Conservation (phyloP, 345 rosid genomes). For the Heritiera fomes region DNA sequence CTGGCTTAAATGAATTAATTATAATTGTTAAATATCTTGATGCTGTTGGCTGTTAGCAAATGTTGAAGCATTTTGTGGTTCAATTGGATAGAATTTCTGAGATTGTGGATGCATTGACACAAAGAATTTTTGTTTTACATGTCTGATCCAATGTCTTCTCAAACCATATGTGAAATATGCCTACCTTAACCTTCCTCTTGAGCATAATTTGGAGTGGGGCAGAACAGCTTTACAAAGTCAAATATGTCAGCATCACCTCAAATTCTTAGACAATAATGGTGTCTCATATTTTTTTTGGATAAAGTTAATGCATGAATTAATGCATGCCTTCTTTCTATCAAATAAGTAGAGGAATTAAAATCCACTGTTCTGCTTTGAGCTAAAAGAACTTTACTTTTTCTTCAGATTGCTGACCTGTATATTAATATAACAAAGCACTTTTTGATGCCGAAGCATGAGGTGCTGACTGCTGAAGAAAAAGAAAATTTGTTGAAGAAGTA, state of each 20-base stretch:
- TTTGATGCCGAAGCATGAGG: slow-evolving; percentile 32
- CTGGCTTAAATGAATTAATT: too few relatives aligned
- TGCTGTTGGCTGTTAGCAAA: too few relatives aligned
- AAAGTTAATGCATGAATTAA: not conserved
- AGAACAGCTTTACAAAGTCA: too few relatives aligned
- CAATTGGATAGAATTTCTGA: too few relatives aligned
- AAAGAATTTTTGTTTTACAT: too few relatives aligned
- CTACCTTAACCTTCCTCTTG: too few relatives aligned
- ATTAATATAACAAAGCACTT: slow-evolving; percentile 38
- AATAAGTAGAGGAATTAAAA: not conserved
- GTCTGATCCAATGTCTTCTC: too few relatives aligned
- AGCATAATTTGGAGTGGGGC: too few relatives aligned
- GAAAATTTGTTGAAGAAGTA: slow-evolving; percentile 30
- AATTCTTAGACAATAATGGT: not conserved
- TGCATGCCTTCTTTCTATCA: not conserved
- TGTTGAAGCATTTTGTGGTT: too few relatives aligned
- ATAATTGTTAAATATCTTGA: too few relatives aligned
- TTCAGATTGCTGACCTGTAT: slow-evolving; percentile 42
- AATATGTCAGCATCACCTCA: not conserved
- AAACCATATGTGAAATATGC: too few relatives aligned
- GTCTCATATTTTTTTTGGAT: not conserved
- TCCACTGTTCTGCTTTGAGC: not conserved
- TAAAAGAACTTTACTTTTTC: not conserved
- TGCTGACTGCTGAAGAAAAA: slow-evolving; percentile 34
- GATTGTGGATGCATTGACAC: too few relatives aligned